Conservation (phyloP, 164 flowering plant genomes). For the Hamamelis virginiana region DNA sequence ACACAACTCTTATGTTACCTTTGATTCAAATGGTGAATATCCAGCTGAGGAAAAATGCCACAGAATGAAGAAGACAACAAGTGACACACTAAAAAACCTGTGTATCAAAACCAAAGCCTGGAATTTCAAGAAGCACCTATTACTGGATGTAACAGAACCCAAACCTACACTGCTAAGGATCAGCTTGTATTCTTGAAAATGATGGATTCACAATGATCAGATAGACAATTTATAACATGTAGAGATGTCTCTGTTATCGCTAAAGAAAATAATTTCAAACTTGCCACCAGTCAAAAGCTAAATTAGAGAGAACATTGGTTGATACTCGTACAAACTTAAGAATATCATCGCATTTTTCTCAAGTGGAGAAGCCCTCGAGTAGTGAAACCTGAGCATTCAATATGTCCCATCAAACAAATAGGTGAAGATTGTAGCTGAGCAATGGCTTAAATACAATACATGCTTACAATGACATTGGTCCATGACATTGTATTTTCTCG, state of each 20-base stretch:
- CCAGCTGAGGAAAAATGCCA: slow-evolving; percentile 67
- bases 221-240: neutral
- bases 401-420: no score
- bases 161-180: neutral
- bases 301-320: neutral
- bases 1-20: slow-evolving; percentile 40
- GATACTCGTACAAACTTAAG: no score
- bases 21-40: slow-evolving; percentile 27
- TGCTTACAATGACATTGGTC: no score
- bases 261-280: neutral
- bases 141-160: slow-evolving; percentile 11
- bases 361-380: no score
- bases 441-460: no score
- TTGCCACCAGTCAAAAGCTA: neutral
- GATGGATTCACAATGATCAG: neutral
- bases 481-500: no score
- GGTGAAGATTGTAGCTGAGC: no score
- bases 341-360: no score
- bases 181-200: neutral
- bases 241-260: neutral
- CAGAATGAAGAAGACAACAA: slow-evolving; percentile 68
- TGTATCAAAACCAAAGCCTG: slow-evolving; percentile 97
- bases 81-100: slow-evolving; percentile 87
- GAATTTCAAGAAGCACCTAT: slow-evolving; percentile 49
- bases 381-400: no score